phyloP scores from a whole-genome alignment of 2,329 filamentous ascomycete species.

The Lachnellula cervina region DNA sequence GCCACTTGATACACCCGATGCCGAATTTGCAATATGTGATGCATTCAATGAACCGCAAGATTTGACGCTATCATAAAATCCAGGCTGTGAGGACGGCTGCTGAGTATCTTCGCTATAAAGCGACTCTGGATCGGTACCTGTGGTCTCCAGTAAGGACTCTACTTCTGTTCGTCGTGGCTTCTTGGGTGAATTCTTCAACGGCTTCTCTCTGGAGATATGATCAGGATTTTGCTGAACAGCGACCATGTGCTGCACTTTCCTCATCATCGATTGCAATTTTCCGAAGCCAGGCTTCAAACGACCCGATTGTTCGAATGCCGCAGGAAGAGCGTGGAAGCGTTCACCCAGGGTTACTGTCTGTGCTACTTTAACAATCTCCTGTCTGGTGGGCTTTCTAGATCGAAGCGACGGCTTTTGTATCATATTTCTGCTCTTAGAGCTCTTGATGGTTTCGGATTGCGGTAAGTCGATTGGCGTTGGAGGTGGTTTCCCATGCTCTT shows the following conservation, averaged over 20 bases:
- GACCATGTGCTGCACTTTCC: no score
- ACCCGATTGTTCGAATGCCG: no score
- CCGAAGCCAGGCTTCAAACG: no score
- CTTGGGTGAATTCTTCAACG: no score
- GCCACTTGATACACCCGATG: background rate
- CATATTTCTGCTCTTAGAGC: background rate
- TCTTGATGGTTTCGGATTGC: background rate
- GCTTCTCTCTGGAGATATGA: no score
- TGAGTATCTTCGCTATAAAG: background rate
- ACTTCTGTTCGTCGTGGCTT: background rate
- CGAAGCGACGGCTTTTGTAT: background rate
- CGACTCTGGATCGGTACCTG: background rate
- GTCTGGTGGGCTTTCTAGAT: background rate
- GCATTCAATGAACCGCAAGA: background rate
- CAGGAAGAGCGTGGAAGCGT: no score
- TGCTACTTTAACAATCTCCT: background rate
- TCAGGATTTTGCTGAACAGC: no score
- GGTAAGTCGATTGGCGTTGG: background rate
- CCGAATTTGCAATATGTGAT: background rate
- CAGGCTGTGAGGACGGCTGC: background rate
- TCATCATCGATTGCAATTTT: no score
- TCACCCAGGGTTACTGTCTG: background rate
- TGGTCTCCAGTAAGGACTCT: background rate
- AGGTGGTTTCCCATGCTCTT: background rate
- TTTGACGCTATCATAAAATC: background rate